Evolutionary conservation across 305 asterid genomes (phyloP).

Genomic region (Andrographis paniculata): DNA sequence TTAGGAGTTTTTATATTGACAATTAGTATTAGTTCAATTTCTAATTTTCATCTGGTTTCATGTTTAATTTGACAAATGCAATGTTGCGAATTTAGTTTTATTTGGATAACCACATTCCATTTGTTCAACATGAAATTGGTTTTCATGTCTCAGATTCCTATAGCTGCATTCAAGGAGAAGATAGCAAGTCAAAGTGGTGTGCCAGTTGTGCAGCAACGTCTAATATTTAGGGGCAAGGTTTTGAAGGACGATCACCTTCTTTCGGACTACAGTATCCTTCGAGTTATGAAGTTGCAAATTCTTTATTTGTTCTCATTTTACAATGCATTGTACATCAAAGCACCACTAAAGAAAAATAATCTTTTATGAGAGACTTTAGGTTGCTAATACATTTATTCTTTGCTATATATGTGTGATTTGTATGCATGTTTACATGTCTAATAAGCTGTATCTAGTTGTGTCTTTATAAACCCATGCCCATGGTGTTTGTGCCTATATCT

Average conservation of each 20-base stretch:
- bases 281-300: too few species aligned
- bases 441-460: background rate
- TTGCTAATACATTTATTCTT: too few species aligned
- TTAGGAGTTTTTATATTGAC: too few species aligned
- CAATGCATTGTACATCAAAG: too few species aligned
- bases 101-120: background rate
- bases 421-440: background rate
- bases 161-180: constrained; percentile 81
- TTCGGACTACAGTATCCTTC: constrained; percentile 91
- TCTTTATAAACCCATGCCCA: background rate
- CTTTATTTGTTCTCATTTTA: background rate
- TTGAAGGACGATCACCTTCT: constrained; percentile 76
- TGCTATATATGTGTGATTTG: background rate
- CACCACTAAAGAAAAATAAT: too few species aligned
- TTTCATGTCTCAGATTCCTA: constrained; percentile 41
- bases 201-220: constrained; percentile 85
- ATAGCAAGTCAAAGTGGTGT: constrained; percentile 64
- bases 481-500: background rate
- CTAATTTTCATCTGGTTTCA: too few species aligned
- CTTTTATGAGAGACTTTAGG: too few species aligned
- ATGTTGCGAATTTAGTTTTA: too few species aligned
- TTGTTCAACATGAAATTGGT: background rate
- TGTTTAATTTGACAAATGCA: too few species aligned
- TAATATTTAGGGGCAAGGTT: constrained; percentile 90
- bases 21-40: too few species aligned